Percentiles rank a stretch among this genome's conserved stretches.
These are phyloP conservation scores for Cytospora mali DNA, from an alignment of 2,329 filamentous ascomycete genomes.

Conservation along the genomic window DNA sequence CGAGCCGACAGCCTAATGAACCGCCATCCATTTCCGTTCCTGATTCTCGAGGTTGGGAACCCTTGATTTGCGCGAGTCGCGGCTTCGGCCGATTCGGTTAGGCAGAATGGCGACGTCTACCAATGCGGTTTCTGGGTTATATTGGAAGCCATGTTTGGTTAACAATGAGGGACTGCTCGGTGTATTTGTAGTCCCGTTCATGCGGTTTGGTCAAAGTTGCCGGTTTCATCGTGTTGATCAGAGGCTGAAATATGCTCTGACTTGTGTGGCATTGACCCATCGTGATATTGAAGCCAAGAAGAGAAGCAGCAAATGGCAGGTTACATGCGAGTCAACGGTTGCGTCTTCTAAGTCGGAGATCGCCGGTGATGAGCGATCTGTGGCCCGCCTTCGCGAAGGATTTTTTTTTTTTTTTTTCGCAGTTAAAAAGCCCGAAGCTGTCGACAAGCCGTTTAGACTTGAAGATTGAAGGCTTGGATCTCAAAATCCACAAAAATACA, in stretches of 20 bases:
- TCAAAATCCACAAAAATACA: neutral
- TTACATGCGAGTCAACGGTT: conserved; percentile 18
- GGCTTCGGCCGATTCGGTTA: neutral
- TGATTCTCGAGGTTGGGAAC: conserved; percentile 10
- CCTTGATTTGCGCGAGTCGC: conserved; percentile 22
- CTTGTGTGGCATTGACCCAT: neutral
- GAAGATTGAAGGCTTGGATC: neutral
- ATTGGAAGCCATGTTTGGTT: neutral
- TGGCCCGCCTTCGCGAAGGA: conserved; percentile 19
- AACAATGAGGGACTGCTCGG: neutral
- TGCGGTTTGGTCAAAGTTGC: neutral
- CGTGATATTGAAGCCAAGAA: conserved; percentile 3
- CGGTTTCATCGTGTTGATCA: neutral
- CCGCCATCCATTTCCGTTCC: neutral
- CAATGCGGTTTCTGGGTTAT: neutral
- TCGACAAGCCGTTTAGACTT: neutral
- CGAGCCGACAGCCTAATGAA: conserved; percentile 18
- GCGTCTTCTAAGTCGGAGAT: conserved; percentile 23
- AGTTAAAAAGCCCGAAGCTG: neutral
- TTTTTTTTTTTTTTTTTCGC: neutral
- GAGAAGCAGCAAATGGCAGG: conserved; percentile 18
- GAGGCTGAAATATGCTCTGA: neutral
- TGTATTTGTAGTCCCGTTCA: neutral
- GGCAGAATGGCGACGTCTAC: conserved; percentile 2
- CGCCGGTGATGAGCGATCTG: conserved; percentile 19